Evolutionary conservation across 1,284 basidiomycete species (phyloP), one percentile per base, ranked within the genome.

Genomic region (Malassezia arunalokei): DNA sequence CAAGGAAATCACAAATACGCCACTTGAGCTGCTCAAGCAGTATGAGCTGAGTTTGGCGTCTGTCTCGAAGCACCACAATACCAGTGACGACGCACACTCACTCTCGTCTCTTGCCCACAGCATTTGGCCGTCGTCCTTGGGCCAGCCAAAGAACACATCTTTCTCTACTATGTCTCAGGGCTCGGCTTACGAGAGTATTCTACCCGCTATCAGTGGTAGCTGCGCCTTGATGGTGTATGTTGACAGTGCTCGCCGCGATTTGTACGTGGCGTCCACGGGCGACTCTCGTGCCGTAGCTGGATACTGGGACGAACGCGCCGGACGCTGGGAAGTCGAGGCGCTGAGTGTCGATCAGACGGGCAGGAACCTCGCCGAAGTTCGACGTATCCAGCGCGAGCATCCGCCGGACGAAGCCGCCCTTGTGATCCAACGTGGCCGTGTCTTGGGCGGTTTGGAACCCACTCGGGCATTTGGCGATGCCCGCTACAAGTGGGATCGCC

Each of bases 231-330:
- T 73, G 39, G 66, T 70, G 12, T 73, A 73, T 56, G 62, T 73
- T 39, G 70, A 73, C 41, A 61, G 58, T 17, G 67, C 63, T 5
- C 59, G 70, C 27, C 63, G 66, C 28, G 69, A 71, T 32, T 52
- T 73, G n/a, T 73, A 73, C 41, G 66, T 73, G 24, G 92, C 94
- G 2, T 84, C 84, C 62, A 85, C 90, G 6, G 94, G 94, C 2
- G 94, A 99, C 73, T 86, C 86, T 65, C 82, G 94, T 40, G 94
- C 94, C 8, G 87, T 99, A 3, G 91, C 92, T 11, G 94, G 94
- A 28, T 81, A 88, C 54, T 92, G 87, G 84, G 64, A 71, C 44
- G 60, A 62, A 40, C 58, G 63, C 11, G 75, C 62, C 0, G 63
- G 71, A 31, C 76, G 76, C 54, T 96, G 91, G 91, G 80, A 83